Evolutionary conservation across 495 filamentous ascomycete genomes (phyloP), one percentile per base, ranked within the genome.

Genomic region (Hypoxylon cercidicola): DNA sequence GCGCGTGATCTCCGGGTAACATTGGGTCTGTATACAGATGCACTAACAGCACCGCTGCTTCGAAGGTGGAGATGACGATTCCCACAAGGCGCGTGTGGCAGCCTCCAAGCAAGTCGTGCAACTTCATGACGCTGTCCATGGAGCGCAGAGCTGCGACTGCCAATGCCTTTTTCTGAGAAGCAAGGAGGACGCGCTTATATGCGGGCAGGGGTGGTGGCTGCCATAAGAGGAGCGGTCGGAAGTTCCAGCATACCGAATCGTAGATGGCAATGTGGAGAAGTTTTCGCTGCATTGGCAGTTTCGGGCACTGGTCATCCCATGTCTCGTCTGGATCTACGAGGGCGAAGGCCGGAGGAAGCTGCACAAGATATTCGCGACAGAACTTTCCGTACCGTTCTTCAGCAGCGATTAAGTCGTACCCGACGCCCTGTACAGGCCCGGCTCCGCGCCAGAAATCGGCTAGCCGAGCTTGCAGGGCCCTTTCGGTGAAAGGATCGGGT

Each of bases 171-270:
- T 57, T 70, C 21, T 74, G 69, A 15, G 62, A 60, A 4, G 47
- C 11, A 1, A 72, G 19, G 16, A 74, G 34, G 1, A 68, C 63
- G 11, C 40, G 49, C 44, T 73, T 69, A 37, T 71, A 71, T 11
- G 25, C 18, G 0, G 70, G 66, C 0, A 70, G 53, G 18, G 7
- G 4, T 15, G n/a, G 1, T 13, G 54, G 57, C 15, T 60, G 12
- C 11, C 55, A 46, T 21, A 66, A 15, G 8, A 73, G 54, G 2
- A 64, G n/a, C 1, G 68, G 50, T 6, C 71, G 60, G 34, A 72
- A 73, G 52, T 73, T 73, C 46, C 55, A 68, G 32, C 71, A 73
- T 13, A 72, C 10, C 5, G 63, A 72, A 15, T 72, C 69, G 52
- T 62, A 75, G 3, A 75, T 72, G 23, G 66, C 43, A 1, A 73